Conservation (phyloP, 176 grass and related monocot genomes). For the Paspalum vaginatum region DNA sequence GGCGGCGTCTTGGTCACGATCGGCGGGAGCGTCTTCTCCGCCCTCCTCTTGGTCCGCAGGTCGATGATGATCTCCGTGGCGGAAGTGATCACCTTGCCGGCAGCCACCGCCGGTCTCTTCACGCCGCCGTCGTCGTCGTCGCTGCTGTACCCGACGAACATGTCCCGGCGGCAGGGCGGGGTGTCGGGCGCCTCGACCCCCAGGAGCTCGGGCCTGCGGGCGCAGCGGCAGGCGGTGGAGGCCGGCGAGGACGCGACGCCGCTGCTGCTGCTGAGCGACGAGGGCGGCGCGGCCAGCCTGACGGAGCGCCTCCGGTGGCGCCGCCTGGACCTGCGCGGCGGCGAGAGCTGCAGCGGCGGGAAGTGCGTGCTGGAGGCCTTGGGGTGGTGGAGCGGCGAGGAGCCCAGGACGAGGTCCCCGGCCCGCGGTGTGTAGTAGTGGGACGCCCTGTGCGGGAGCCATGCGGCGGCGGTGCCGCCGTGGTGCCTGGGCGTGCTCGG, state of each 20-base stretch:
- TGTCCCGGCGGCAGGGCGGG: slow-evolving; percentile 42
- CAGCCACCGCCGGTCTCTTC: slow-evolving; percentile 22
- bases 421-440: slow-evolving; percentile 83
- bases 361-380: slow-evolving; percentile 56
- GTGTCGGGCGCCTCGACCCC: slow-evolving; percentile 38
- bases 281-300: slow-evolving; percentile 24
- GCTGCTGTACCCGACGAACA: slow-evolving; percentile 45
- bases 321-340: slow-evolving; percentile 54
- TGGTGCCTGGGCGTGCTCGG: slow-evolving; percentile 36
- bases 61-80: slow-evolving; percentile 71
- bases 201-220: slow-evolving; percentile 2
- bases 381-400: slow-evolving; percentile 36
- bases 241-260: slow-evolving; percentile 46
- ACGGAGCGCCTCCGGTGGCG: slow-evolving; percentile 45
- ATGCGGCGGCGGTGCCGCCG: not conserved
- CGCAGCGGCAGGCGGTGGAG: slow-evolving; percentile 47
- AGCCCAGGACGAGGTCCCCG: slow-evolving; percentile 19
- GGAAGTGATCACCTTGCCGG: slow-evolving; percentile 52
- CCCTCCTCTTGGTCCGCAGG: slow-evolving; percentile 34
- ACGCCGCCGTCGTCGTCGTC: not conserved
- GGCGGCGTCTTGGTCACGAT: slow-evolving; percentile 67
- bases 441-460: slow-evolving; percentile 64
- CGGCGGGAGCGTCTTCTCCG: slow-evolving; percentile 48
- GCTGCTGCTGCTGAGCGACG: slow-evolving; percentile 39
- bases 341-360: slow-evolving; percentile 55